Conservation (phyloP, 441 rosid species). For the Erysimum cheiri region DNA sequence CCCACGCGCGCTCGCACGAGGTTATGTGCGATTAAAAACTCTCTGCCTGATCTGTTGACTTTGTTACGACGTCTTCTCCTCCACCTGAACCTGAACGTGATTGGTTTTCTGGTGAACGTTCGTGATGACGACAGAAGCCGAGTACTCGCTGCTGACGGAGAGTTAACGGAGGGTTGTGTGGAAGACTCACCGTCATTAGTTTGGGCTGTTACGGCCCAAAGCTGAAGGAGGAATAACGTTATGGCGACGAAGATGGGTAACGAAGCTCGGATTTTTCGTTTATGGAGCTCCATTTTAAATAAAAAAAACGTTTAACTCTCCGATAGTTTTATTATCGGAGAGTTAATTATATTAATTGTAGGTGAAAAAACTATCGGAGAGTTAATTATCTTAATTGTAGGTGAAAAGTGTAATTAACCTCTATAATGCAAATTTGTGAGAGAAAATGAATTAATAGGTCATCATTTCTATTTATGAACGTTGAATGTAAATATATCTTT, state of each 20-base stretch:
- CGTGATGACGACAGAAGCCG: constrained; percentile 28
- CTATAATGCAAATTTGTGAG: constrained; percentile 19
- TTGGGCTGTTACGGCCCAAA: constrained; percentile 28
- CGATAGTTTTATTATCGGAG: neutral
- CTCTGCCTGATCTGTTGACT: constrained; percentile 19
- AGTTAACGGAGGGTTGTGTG: constrained; percentile 23
- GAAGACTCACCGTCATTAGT: constrained; percentile 25
- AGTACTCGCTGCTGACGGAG: constrained; percentile 7
- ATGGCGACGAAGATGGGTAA: constrained; percentile 27
- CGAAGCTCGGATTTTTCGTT: constrained; percentile 28
- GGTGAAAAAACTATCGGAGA: neutral
- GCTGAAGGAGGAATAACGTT: constrained; percentile 29
- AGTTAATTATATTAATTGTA: neutral
- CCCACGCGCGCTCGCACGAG: constrained; percentile 40
- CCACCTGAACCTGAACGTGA: constrained; percentile 26
- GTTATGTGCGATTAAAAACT: constrained; percentile 52
- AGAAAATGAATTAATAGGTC: constrained; percentile 35
- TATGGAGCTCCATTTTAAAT: constrained; percentile 37
- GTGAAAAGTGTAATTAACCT: constrained; percentile 29
- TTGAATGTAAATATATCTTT: constrained; percentile 13
- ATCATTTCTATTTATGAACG: constrained; percentile 34
- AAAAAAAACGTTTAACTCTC: neutral
- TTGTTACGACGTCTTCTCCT: constrained; percentile 36
- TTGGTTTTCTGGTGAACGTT: neutral
- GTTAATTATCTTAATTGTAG: constrained; percentile 25